Evolutionary conservation across 1,284 basidiomycete species (phyloP), one percentile per base, ranked within the genome.

Genomic region (Irpex sp.): DNA sequence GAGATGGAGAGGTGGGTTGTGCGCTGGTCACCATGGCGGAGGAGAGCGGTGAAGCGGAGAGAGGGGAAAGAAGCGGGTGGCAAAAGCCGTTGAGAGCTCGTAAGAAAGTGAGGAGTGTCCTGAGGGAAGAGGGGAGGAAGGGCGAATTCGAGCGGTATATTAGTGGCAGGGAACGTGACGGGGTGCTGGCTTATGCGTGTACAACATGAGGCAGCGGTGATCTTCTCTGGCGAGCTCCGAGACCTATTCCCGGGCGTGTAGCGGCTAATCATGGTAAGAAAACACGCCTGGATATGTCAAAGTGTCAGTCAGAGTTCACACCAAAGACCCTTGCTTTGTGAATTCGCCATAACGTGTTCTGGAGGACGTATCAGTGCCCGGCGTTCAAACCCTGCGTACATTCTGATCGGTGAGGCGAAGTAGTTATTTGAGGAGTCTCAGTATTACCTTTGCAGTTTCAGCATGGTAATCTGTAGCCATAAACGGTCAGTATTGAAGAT

Each of bases 11-110:
- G 68, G 76, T 76, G 66, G 79, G 71, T 65, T 71, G 70, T 76
- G 75, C 68, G 78, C 77, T 76, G 83, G 81, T 72, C 79, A 80
- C 69, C 80, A 87, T 87, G 66, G 73, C 67, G 69, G 66, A 61
- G 58, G 82, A 77, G 65, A 84, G 85, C 70, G 84, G 83, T 67
- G 76, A 68, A 70, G 78, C 71, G 71, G 72, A 74, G 68, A 75
- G 67, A 68, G 67, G 66, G 65, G 64, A 67, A 64, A 68, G 65
- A 70, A 65, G 64, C 61, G 64, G 66, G 69, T 67, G 69, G 61
- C 64, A 67, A 67, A 61, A 60, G 65, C 35, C 36, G 59, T 31
- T 39, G 13, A 56, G 53, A 58, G 56, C 62, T 59, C 58, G 61
- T 59, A 64, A 36, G 60, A 63, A 62, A 57, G 59, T 67, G 66